Evolutionary conservation across 169 alveolate species (phyloP).

Genomic region (Hammondia hammondi): DNA sequence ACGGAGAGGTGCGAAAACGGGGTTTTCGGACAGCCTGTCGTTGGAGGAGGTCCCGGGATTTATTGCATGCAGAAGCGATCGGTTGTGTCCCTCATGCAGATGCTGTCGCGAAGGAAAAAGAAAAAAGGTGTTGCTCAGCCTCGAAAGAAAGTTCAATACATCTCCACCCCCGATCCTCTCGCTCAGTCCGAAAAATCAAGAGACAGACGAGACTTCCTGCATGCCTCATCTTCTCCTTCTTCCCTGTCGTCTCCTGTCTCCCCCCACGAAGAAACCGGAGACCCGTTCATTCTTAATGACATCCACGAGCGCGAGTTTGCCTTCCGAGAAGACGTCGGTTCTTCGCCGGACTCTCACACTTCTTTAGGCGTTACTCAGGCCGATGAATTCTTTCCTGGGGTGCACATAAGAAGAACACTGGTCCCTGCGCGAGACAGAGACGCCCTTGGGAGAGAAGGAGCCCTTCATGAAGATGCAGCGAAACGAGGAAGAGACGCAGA

Average conservation of each 20-base stretch:
- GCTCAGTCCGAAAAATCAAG: not conserved
- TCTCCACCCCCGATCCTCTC: slow-evolving; percentile 4
- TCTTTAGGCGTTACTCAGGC: too few species aligned
- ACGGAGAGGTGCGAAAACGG: too few species aligned
- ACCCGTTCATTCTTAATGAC: slow-evolving; percentile 6
- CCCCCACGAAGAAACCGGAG: not conserved
- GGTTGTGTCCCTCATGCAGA: not conserved
- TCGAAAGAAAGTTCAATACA: not conserved
- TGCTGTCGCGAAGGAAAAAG: not conserved
- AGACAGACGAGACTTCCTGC: not conserved
- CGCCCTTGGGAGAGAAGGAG: not conserved
- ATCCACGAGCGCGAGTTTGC: not conserved
- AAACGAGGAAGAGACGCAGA: too few species aligned
- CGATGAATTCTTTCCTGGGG: not conserved
- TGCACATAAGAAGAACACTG: not conserved
- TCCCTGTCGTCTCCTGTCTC: not conserved
- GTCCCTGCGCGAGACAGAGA: not conserved
- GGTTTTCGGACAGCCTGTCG: too few species aligned
- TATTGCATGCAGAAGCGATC: not conserved
- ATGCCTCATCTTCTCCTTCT: not conserved
- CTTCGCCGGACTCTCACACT: not conserved
- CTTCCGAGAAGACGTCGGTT: not conserved
- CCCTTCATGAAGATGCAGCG: not conserved
- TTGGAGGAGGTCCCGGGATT: too few species aligned
- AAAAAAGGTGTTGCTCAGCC: not conserved